Base-by-base conservation (phyloP, 176 grass and related monocot species). In the Oryza meyeriana region DNA sequence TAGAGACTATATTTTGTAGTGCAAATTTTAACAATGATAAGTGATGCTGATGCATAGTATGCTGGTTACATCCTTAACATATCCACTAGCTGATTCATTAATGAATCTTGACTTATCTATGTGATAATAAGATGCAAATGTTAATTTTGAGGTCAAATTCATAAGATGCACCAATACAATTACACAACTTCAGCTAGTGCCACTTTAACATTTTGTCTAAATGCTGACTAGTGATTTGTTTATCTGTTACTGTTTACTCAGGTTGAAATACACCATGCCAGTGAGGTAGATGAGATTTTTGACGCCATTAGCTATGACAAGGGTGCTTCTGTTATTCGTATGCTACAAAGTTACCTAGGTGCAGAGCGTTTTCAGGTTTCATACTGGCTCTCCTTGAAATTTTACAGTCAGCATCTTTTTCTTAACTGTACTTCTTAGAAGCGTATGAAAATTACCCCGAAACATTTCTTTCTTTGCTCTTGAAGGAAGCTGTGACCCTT, bases 281-380 rank as follows among this genome's bases (percentile, higher is more conserved):
- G 41, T 89, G 94, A 97, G 79, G 81, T 86, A 68, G 87, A 94
- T 91, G 78, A 65, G 83, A 97, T 97, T 81, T 97, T 97, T 81
- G 94, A 97, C 70, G 92, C 89, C 58, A 97, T 97, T 72, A 97
- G 91, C 87, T 97, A 97, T 36, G 84, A 89, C 44, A 97, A 94
- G 79, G 91, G 94, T 58, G 89, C 89, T 68, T 91, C 91, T 88
- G 79, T 84, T 86, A 92, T 97, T 85, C 81, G 82, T 29, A 97
- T 97, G 94, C 87, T 97, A 38, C 91, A 97, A 44, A 97, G 86
- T 85, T 97, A 91, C 89, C 85, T 97, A 61, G 94, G 94, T n/a
- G 84, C 94, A 52, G 84, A 83, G 69, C 84, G 64, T 89, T 97
- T 97, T 90, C 94, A 94, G 89, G 94, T 97, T 76, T 76, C 35